Base-by-base conservation (phyloP, 441 rosid genomes). In the Pelargonium exstipulatum region DNA sequence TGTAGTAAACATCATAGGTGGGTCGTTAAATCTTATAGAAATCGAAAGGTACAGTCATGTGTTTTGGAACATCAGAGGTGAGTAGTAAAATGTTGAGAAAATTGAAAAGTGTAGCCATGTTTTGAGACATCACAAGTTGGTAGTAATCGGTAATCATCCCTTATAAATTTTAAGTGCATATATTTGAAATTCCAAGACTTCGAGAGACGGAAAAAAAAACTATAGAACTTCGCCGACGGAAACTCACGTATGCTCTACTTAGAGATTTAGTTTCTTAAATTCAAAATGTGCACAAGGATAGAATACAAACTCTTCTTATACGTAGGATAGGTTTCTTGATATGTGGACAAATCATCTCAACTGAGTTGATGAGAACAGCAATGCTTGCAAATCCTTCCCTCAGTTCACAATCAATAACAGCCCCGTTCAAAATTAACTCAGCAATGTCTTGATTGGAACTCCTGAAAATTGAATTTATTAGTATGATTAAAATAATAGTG, bases 301-400 rank as follows among this genome's bases (percentile, higher is more conserved):
- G 67, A 77, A 79, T 65, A 80, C 89, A 69, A 72, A 94, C 90
- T 93, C 71, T 76, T 81, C 79, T 78, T 46, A 75, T 80, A 40
- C 74, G 79, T 72, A 91, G 73, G 77, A 93, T 83, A 77, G 80
- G 82, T 75, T 79, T 87, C 80, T 83, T 76, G 69, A 80, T 76
- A 68, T 43, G 81, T 68, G 96, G 87, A 81, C 78, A 76, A 72
- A 82, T 78, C 74, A 91, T 74, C 79, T 79, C 81, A 68, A 86
- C 85, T 70, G 91, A 85, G 57, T 78, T 73, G 60, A 86, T 61
- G 67, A 73, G 78, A 71, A 79, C 74, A 78, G 61, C 58, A 63
- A 87, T 63, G 62, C 84, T 73, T 64, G 85, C 86, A 68, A 83
- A 79, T 71, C 85, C 89, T 75, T 86, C 86, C 86, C 90, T 82